phyloP scores from a whole-genome alignment of 192 early-diverging fungal genomes.

The Gigaspora rosea region DNA sequence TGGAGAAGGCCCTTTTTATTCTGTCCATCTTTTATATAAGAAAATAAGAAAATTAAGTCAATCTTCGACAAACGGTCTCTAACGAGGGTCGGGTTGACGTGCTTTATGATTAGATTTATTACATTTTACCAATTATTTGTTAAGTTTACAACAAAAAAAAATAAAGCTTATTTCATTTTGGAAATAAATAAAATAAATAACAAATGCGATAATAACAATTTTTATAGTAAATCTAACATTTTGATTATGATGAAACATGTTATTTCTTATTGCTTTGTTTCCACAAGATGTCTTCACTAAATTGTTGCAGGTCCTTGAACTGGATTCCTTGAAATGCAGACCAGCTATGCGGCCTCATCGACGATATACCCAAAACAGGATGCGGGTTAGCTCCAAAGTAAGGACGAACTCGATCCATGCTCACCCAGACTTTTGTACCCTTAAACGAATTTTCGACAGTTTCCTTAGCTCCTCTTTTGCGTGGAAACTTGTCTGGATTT shows the following conservation, averaged over 20 bases:
- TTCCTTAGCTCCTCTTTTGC: neutral
- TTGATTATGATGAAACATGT: too few relatives aligned
- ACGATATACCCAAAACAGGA: slow-evolving; percentile 10
- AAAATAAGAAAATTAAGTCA: too few relatives aligned
- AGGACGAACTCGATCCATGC: slow-evolving; percentile 25
- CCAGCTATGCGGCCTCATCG: slow-evolving; percentile 23
- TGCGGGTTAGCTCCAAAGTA: neutral
- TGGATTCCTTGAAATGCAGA: slow-evolving; percentile 25
- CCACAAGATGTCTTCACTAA: slow-evolving; percentile 19
- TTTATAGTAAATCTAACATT: neutral
- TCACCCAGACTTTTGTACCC: neutral
- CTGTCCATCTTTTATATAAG: too few relatives aligned
- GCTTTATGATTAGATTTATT: too few relatives aligned
- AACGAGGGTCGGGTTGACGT: too few relatives aligned
- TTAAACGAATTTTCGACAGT: slow-evolving; percentile 21
- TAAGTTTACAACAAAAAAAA: too few relatives aligned
- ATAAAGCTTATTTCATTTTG: too few relatives aligned
- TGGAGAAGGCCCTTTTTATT: too few relatives aligned
- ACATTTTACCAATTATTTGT: too few relatives aligned
- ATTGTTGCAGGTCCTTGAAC: slow-evolving; percentile 14
- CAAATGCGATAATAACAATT: too few relatives aligned
- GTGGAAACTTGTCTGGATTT: neutral
- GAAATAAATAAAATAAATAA: too few relatives aligned
- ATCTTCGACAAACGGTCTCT: too few relatives aligned
- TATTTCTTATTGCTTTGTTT: neutral